Percentiles rank a stretch among this genome's conserved stretches.
phyloP scores from a whole-genome alignment of 2,329 filamentous ascomycete species.

The Cytospora schulzeri region DNA sequence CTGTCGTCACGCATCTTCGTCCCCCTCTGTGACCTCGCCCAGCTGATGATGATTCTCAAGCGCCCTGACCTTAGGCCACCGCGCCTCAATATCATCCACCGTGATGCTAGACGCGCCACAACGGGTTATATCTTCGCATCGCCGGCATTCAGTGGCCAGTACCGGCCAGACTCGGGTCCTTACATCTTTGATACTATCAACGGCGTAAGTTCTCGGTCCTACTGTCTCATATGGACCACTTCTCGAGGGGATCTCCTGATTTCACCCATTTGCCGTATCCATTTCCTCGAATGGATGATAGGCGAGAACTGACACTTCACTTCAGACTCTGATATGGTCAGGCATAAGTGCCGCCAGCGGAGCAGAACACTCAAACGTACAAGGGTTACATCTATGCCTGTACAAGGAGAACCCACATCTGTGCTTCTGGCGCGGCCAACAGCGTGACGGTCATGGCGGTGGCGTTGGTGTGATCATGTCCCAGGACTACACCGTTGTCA shows the following conservation, averaged over 20 bases:
- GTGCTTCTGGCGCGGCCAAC: conserved; percentile 19
- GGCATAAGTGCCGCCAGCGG: conserved; percentile 10
- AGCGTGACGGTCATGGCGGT: conserved; percentile 16
- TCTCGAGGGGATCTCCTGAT: no score
- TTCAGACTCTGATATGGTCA: conserved; percentile 18
- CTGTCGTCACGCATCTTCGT: neutral
- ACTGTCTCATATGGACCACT: no score
- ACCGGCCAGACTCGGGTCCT: conserved; percentile 21
- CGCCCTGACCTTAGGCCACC: conserved; percentile 21
- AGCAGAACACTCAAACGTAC: conserved; percentile 2
- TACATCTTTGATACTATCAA: conserved; percentile 22
- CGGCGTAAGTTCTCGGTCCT: conserved; percentile 1
- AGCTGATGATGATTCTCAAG: neutral
- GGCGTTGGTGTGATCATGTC: conserved; percentile 20
- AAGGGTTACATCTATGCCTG: conserved; percentile 17
- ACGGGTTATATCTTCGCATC: conserved; percentile 17
- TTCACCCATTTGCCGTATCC: no score
- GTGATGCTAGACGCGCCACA: conserved; percentile 10
- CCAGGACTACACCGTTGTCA: conserved; percentile 17
- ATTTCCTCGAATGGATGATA: no score
- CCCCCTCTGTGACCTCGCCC: no score
- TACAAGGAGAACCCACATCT: conserved; percentile 12
- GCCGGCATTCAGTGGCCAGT: conserved; percentile 7
- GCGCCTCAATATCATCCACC: conserved; percentile 15
- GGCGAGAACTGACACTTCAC: neutral